Conservation (phyloP, 2,329 filamentous ascomycete species). For the Ascocoryne sarcoides region DNA sequence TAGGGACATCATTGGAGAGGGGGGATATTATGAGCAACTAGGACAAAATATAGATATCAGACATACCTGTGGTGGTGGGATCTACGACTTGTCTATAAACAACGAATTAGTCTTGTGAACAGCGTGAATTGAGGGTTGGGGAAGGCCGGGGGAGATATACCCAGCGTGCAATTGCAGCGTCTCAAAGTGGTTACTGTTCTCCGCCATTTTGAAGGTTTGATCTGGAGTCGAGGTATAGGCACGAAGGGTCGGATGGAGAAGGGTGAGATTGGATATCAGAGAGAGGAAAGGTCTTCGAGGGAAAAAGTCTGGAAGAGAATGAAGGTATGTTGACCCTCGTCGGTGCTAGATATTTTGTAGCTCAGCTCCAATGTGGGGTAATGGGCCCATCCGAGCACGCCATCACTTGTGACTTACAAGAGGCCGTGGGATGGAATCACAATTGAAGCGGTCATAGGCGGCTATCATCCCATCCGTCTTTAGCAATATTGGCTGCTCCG, state of each 20-base stretch:
- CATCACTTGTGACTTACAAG: not conserved
- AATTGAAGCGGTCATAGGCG: not conserved
- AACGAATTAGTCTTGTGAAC: not conserved
- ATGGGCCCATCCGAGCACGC: not conserved
- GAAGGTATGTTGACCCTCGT: not conserved
- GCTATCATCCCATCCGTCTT: no score
- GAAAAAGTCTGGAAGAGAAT: not conserved
- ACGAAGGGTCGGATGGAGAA: not conserved
- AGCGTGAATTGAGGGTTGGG: conserved; percentile 5
- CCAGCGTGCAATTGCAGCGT: conserved; percentile 81
- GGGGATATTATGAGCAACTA: no score
- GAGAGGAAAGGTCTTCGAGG: not conserved
- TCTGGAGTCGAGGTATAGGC: not conserved
- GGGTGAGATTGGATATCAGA: not conserved
- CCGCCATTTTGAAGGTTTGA: conserved; percentile 21
- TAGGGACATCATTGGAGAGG: no score
- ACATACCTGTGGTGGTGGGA: not conserved
- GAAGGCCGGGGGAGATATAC: conserved; percentile 26
- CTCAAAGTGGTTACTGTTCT: conserved; percentile 58
- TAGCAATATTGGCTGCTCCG: not conserved
- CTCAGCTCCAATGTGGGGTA: not conserved
- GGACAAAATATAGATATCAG: no score
- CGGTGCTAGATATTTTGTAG: not conserved
- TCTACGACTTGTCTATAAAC: not conserved
- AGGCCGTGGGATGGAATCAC: not conserved